A percentile compares a stretch with the other conserved stretches of the same genome.
Conservation (phyloP, 805 yeast genomes). For the Metschnikowia anglica region DNA sequence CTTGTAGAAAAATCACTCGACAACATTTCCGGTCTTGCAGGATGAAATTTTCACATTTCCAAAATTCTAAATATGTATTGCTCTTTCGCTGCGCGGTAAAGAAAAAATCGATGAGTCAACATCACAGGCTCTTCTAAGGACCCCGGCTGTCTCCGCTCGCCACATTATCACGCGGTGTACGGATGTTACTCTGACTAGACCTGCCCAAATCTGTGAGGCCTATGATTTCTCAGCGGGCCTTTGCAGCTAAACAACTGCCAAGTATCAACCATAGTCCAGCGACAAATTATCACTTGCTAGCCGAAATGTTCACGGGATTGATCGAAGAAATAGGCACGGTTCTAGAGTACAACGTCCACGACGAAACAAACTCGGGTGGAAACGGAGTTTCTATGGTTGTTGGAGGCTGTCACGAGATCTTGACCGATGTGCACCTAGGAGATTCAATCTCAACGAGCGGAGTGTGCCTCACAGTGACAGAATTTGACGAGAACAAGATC, state of each 20-base stretch:
- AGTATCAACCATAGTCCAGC: too few relatives aligned
- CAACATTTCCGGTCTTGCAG: not conserved
- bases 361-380: conserved; percentile 57
- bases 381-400: conserved; percentile 73
- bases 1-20: too few relatives aligned
- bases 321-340: conserved; percentile 82
- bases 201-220: too few relatives aligned
- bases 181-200: not conserved
- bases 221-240: too few relatives aligned
- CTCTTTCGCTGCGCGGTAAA: too few relatives aligned
- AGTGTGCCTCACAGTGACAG: conserved; percentile 88
- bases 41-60: not conserved
- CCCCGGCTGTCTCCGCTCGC: too few relatives aligned
- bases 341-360: conserved; percentile 45
- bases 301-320: conserved; percentile 86
- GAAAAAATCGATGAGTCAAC: too few relatives aligned
- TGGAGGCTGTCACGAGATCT: conserved; percentile 56
- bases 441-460: conserved; percentile 93
- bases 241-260: too few relatives aligned
- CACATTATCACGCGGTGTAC: too few relatives aligned
- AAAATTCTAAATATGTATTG: too few relatives aligned
- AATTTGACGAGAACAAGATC: conserved; percentile 50
- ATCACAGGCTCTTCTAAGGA: too few relatives aligned
- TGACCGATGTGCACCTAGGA: conserved; percentile 84
- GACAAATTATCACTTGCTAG: not conserved